Evolutionary conservation across 2,329 filamentous ascomycete genomes (phyloP).

Genomic region (Sporothrix humicola): DNA sequence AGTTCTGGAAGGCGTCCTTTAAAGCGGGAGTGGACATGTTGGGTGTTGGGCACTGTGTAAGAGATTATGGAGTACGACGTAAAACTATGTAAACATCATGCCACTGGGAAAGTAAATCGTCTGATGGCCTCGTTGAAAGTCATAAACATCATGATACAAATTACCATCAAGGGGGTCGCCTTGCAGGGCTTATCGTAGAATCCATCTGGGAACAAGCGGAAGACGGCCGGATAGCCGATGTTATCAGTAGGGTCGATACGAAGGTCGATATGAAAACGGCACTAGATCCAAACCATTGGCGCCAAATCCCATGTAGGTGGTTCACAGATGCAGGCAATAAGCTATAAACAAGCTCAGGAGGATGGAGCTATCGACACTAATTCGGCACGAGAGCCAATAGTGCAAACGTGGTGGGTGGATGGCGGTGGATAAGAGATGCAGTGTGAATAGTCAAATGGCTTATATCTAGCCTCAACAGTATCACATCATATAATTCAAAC

Average conservation of each 20-base stretch:
- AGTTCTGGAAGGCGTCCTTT: constrained; percentile 13
- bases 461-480: neutral
- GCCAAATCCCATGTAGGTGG: too few relatives aligned
- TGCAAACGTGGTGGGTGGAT: neutral
- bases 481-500: too few relatives aligned
- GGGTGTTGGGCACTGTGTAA: neutral
- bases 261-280: too few relatives aligned
- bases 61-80: neutral
- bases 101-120: neutral
- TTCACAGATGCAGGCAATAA: too few relatives aligned
- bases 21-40: neutral
- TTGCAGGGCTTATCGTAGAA: neutral
- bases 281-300: too few relatives aligned
- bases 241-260: neutral
- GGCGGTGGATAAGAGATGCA: neutral
- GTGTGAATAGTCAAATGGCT: neutral
- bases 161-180: neutral
- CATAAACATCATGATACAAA: neutral
- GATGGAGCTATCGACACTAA: neutral
- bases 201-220: neutral
- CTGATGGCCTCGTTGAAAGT: neutral
- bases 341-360: neutral
- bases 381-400: constrained; percentile 3
- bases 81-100: neutral
- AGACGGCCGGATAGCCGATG: constrained; percentile 24